phyloP scores from a whole-genome alignment of 2,329 filamentous ascomycete species.

The Pyrenophora graminea region DNA sequence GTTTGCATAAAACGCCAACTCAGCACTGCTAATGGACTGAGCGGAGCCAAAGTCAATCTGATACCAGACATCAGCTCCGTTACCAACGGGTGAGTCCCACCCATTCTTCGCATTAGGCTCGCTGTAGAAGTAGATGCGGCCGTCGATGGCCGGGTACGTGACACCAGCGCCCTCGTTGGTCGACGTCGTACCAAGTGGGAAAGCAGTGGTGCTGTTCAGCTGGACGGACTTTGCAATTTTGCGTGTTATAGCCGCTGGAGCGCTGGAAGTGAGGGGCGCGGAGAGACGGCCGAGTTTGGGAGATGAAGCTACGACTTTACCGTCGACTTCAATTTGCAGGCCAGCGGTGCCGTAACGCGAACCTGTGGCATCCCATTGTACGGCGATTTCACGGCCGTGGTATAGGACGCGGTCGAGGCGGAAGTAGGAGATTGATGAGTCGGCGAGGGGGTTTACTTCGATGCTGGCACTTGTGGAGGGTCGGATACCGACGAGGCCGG shows the following conservation, averaged over 20 bases:
- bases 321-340: constrained; percentile 45
- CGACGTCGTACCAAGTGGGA: constrained; percentile 41
- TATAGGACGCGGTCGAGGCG: constrained; percentile 49
- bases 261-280: constrained; percentile 22
- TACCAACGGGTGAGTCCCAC: constrained; percentile 41
- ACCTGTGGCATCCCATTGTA: constrained; percentile 50
- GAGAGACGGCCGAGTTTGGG: constrained; percentile 31
- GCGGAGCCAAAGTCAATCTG: constrained; percentile 43
- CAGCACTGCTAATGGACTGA: constrained; percentile 37
- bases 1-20: constrained; percentile 46
- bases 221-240: constrained; percentile 47
- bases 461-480: constrained; percentile 46
- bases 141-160: constrained; percentile 47
- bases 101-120: constrained; percentile 45
- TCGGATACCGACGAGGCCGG: constrained; percentile 50
- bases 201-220: constrained; percentile 33
- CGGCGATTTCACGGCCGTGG: constrained; percentile 49
- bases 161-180: constrained; percentile 24
- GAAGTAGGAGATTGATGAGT: constrained; percentile 47
- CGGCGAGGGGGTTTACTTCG: constrained; percentile 48
- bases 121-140: constrained; percentile 48
- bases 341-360: constrained; percentile 39
- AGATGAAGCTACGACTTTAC: constrained; percentile 37
- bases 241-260: constrained; percentile 33
- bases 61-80: constrained; percentile 43